Evolutionary conservation across 2,329 filamentous ascomycete species (phyloP).

Genomic region (Fusarium gaditjirri): DNA sequence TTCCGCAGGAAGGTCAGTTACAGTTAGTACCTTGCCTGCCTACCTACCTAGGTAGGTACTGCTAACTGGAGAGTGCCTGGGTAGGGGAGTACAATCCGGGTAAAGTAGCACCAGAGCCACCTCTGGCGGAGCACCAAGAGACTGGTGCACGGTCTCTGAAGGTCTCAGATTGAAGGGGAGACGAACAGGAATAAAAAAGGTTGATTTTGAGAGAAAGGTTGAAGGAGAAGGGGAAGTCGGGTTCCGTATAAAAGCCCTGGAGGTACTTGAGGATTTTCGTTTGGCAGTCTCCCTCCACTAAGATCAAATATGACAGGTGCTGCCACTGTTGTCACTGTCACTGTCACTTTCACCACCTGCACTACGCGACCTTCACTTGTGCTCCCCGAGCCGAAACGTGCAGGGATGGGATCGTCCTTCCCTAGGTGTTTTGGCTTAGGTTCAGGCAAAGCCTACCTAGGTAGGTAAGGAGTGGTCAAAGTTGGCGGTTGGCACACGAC

Average conservation of each 20-base stretch:
- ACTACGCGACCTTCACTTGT: neutral
- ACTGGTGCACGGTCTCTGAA: slow-evolving; percentile 10
- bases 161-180: slow-evolving; percentile 2
- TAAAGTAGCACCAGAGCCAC: slow-evolving; percentile 28
- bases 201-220: neutral
- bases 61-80: neutral
- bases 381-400: slow-evolving; percentile 29
- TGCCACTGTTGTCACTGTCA: neutral
- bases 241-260: neutral
- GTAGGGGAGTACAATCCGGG: neutral
- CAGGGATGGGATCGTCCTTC: slow-evolving; percentile 19
- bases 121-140: slow-evolving; percentile 27
- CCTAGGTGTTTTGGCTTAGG: slow-evolving; percentile 18
- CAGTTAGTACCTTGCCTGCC: neutral
- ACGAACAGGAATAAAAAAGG: neutral
- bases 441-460: slow-evolving; percentile 9
- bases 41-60: neutral
- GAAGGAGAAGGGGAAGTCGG: neutral
- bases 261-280: neutral
- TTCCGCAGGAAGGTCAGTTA: slow-evolving; percentile 4
- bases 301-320: slow-evolving; percentile 14
- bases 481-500: slow-evolving; percentile 14
- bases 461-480: slow-evolving; percentile 3
- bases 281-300: neutral
- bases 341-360: neutral